phyloP scores from a whole-genome alignment of 768 basidiomycete species.

The Postia placenta region DNA sequence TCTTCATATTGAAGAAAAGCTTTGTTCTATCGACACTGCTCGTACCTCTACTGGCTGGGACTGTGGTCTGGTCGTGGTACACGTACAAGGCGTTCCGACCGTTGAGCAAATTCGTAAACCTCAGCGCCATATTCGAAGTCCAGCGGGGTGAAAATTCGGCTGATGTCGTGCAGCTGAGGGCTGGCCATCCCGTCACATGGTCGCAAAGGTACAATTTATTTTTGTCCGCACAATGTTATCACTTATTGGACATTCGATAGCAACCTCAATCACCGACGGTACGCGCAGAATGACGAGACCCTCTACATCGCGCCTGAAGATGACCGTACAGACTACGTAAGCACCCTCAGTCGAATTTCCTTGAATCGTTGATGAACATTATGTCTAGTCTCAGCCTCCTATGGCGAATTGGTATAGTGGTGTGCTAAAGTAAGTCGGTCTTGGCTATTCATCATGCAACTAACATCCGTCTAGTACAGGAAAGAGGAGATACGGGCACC shows the following conservation, averaged over 20 bases:
- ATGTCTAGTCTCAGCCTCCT: conserved; percentile 91
- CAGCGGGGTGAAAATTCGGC: conserved; percentile 84
- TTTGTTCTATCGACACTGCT: conserved; percentile 58
- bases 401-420: conserved; percentile 95
- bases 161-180: conserved; percentile 66
- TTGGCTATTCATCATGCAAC: background rate
- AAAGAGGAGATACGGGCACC: conserved; percentile 90
- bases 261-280: conserved; percentile 79
- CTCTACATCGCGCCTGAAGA: conserved; percentile 95
- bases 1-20: conserved; percentile 70
- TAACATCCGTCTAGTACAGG: conserved; percentile 60
- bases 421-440: conserved; percentile 67
- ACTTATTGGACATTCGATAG: too few relatives aligned
- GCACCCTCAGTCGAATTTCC: conserved; percentile 12
- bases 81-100: conserved; percentile 62
- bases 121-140: conserved; percentile 85
- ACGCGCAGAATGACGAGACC: conserved; percentile 91
- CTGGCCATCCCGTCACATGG: conserved; percentile 83
- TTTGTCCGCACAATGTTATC: background rate
- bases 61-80: conserved; percentile 77
- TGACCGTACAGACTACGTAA: conserved; percentile 82
- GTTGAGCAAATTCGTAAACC: conserved; percentile 74
- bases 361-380: background rate
- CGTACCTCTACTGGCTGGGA: conserved; percentile 69
- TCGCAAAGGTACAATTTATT: conserved; percentile 65